Evolutionary conservation across 768 basidiomycete species (phyloP).

Genomic region (Kwoniella sp.): DNA sequence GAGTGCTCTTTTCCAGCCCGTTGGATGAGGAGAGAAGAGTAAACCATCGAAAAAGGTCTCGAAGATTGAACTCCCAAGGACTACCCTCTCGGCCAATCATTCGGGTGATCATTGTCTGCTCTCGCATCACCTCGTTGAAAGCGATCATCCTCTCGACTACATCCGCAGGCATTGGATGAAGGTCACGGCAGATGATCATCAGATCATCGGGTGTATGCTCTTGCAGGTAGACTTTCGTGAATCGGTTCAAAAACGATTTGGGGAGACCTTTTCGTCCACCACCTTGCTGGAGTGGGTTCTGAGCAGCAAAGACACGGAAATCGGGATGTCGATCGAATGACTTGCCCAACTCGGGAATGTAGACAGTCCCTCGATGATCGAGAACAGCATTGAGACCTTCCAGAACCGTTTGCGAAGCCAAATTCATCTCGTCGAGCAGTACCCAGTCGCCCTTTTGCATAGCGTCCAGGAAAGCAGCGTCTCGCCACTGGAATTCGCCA

Average conservation of each 20-base stretch:
- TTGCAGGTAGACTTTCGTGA: conserved; percentile 94
- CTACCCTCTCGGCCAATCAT: conserved; percentile 75
- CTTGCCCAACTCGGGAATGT: conserved; percentile 89
- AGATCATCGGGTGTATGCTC: conserved; percentile 79
- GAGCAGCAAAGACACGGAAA: conserved; percentile 97
- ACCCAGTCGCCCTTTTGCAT: conserved; percentile 98
- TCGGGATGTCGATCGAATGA: conserved; percentile 83
- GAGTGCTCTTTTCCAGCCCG: conserved; percentile 54
- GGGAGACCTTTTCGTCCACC: conserved; percentile 96
- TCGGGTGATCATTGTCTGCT: conserved; percentile 67
- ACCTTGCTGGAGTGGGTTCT: conserved; percentile 94
- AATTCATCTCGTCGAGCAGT: conserved; percentile 97
- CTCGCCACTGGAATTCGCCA: conserved; percentile 95
- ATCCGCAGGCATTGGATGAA: conserved; percentile 68
- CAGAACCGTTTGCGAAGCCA: conserved; percentile 92
- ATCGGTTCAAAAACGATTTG: conserved; percentile 95
- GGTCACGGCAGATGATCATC: conserved; percentile 71
- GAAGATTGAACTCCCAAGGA: conserved; percentile 98
- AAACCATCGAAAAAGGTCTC: conserved; percentile 90
- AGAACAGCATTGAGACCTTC: conserved; percentile 95
- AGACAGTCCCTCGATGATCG: conserved; percentile 93
- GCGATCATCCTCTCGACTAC: conserved; percentile 73
- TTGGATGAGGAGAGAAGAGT: conserved; percentile 57
- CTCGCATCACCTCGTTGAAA: conserved; percentile 73
- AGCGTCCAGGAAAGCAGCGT: conserved; percentile 91